Base-by-base conservation (phyloP, 225 moss, liverwort and hornwort species). In the Bryum argenteum region DNA sequence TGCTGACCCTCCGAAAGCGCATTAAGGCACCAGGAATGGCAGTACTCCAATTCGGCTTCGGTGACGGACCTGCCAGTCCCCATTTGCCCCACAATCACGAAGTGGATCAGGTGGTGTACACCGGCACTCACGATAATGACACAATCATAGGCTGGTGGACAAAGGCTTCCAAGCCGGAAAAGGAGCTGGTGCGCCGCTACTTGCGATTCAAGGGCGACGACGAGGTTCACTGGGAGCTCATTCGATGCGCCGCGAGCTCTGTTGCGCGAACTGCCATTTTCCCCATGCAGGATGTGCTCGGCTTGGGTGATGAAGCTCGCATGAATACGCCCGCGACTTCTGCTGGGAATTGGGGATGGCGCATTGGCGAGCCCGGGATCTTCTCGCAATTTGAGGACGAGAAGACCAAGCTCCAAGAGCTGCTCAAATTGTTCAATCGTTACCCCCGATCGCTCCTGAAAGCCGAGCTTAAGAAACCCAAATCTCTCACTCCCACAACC, bases 111-210 rank as follows among this genome's bases (percentile, higher is more conserved):
- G 95, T 95, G 43, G 95, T 86, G 12, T 92, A 95, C 73, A 80
- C 92, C 0, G 95, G 95, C 37, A 95, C 95, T 14, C 95, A 95
- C 61, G 95, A 95, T 45, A 95, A 95, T 55, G 95, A 92, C 52
- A 95, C 95, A n/a, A 44, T 57, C 10, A 45, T 83, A 0, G 86
- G 86, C 19, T 86, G 86, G 86, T 86, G 82, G 86, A n/a, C 69
- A 0, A 86, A 86, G 58, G 65, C 60, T 0, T 10, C 1, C 0
- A 33, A 69, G 9, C 24, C 54, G 0, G 80, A 86, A 50, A 70
- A 65, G 20, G 65, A 75, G 11, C 24, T 51, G 7, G 80, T 77
- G 43, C 77, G 72, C 51, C 64, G 65, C 15, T 93, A 93, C 68
- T 64, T 96, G 23, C 66, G 72, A 19, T 71, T 91, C 10, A 33